These are phyloP conservation scores for Meyerozyma sp. DNA, from an alignment of 1,139 yeast species.

Conservation along the genomic window DNA sequence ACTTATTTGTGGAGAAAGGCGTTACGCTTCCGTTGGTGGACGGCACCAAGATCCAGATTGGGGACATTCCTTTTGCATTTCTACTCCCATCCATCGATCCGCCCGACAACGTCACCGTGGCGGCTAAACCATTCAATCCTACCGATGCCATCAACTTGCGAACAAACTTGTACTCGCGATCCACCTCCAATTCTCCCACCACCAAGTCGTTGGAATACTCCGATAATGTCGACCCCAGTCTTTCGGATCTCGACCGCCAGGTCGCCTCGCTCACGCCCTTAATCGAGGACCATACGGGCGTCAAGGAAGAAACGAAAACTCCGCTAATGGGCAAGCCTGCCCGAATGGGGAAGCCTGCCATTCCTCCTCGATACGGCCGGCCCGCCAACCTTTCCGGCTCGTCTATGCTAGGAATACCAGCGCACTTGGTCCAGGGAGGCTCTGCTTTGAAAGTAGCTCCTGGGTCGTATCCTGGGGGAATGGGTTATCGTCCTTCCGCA, in stretches of 20 bases:
- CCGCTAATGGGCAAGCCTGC: constrained; percentile 39
- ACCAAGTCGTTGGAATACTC: constrained; percentile 3
- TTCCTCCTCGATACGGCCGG: constrained; percentile 31
- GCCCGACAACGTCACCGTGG: constrained; percentile 9
- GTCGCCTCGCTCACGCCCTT: background rate
- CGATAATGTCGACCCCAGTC: constrained; percentile 3
- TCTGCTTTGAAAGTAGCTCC: constrained; percentile 1
- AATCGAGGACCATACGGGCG: constrained; percentile 12
- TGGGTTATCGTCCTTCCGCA: background rate
- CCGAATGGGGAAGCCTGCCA: constrained; percentile 40
- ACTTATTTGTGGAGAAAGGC: constrained; percentile 79
- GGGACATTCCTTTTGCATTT: constrained; percentile 84
- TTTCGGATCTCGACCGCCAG: background rate
- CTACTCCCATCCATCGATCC: constrained; percentile 60
- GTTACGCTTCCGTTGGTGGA: constrained; percentile 81
- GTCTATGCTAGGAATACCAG: background rate
- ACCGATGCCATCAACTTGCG: constrained; percentile 50
- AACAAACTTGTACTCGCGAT: constrained; percentile 32
- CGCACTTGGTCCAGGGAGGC: background rate
- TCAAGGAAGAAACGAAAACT: constrained; percentile 33
- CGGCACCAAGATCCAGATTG: constrained; percentile 84
- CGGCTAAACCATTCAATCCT: constrained; percentile 42
- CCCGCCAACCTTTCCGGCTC: constrained; percentile 23
- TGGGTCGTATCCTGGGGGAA: background rate
- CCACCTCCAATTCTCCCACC: constrained; percentile 16